Conservation (phyloP, 768 basidiomycete species). For the Tubosaeta sp. region DNA sequence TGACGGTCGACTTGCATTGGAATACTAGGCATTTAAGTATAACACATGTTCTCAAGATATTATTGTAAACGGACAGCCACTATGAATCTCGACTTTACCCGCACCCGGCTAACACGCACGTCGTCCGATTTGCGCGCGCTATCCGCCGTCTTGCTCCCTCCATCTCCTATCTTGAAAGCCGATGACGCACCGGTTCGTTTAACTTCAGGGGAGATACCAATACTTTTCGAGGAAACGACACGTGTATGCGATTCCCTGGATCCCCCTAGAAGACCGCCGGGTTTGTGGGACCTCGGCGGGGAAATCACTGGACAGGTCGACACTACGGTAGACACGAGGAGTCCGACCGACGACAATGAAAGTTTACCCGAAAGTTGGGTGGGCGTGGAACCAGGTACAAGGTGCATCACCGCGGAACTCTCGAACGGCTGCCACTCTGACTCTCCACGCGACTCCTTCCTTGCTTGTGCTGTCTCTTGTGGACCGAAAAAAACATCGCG, state of each 20-base stretch:
- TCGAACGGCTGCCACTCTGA: background rate
- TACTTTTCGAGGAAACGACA: conserved; percentile 35
- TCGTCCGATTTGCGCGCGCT: conserved; percentile 39
- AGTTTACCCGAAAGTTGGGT: conserved; percentile 1
- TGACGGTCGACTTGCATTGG: conserved; percentile 10
- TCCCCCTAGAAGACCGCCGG: background rate
- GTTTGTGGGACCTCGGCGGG: conserved; percentile 6
- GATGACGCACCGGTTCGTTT: conserved; percentile 32
- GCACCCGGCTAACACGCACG: conserved; percentile 34
- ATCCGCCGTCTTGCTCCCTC: conserved; percentile 34
- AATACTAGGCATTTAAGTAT: conserved; percentile 14
- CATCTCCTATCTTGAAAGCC: conserved; percentile 45
- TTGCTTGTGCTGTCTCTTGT: background rate
- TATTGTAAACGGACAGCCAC: background rate
- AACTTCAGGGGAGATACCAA: conserved; percentile 50
- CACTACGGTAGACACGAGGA: background rate
- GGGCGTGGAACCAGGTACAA: conserved; percentile 2
- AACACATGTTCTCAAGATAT: background rate
- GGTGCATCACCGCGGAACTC: background rate
- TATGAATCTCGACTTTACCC: conserved; percentile 16
- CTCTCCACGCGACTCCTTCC: background rate
- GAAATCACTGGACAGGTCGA: background rate
- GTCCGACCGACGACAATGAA: background rate
- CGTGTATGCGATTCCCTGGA: conserved; percentile 6
- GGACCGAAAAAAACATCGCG: background rate